Base-by-base conservation (phyloP, 2,329 filamentous ascomycete genomes). In the Neofusicoccum sp. region DNA sequence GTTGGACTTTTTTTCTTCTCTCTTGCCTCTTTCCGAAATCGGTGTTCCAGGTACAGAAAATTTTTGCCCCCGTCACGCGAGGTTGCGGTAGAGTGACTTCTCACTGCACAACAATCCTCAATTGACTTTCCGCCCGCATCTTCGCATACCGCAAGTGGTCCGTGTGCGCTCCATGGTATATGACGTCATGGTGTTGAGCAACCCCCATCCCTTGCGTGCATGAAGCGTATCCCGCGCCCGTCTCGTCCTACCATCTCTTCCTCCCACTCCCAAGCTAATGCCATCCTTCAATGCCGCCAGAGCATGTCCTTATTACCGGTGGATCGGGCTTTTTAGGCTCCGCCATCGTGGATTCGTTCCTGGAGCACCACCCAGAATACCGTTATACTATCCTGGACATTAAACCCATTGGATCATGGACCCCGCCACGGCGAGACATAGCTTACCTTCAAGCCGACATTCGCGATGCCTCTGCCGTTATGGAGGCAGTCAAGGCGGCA, bases 401-500 rank as follows among this genome's bases (percentile, higher is more conserved):
- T 41, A 11, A 12, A 6, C 51, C 36, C 20, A 1, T 6, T 12
- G 11, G n/a, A 33, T 9, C 45, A 44, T 36, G 40, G 34, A 63
- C 66, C 0, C 71, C 70, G 43, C 61, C 67, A n/a, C 54, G 57
- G 11, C 11, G 11, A 31, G 4, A 38, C 31, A 69, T 71, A 26
- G 71, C 60, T 7, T 79, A 75, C 62, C 63, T 76, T 2, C 68
- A 73, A 48, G 75, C 68, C 62, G 76, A 80, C 56, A 70, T 81
- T n/a, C 70, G 76, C 1, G 69, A 74, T 11, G 40, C 61, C 0
- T 64, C 67, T 1, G 71, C 71, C 11, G 72, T 80, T 0, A 60
- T 65, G 8, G 67, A 67, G 1, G 73, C 75, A 1, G 86, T 98
- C 68, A 75, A 81, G 33, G 79, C 85, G 64, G 81, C 87, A 59